Evolutionary conservation across 116 monocot genomes (phyloP).

Genomic region (Posidonia oceanica): DNA sequence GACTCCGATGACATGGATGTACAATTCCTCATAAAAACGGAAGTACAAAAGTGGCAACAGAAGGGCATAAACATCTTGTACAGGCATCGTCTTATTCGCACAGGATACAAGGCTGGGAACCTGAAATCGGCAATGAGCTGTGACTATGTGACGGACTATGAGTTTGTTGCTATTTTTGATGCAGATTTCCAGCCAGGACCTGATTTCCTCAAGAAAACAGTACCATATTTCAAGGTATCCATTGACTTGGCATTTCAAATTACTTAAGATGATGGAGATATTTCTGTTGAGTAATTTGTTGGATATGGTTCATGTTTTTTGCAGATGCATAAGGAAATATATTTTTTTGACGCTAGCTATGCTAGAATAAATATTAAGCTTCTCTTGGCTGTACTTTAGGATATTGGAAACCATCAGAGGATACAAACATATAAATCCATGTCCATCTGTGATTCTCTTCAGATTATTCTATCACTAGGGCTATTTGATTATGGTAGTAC

Average conservation of each 20-base stretch:
- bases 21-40: slow-evolving; percentile 55
- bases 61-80: slow-evolving; percentile 48
- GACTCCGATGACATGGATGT: slow-evolving; percentile 56
- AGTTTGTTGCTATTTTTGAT: slow-evolving; percentile 66
- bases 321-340: not conserved
- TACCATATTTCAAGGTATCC: slow-evolving; percentile 67
- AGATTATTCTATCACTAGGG: no score
- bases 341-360: not conserved
- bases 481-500: not conserved
- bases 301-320: no score
- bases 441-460: no score
- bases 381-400: no score
- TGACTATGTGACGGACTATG: slow-evolving; percentile 51
- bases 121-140: slow-evolving; percentile 62
- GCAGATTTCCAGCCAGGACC: slow-evolving; percentile 57
- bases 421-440: no score
- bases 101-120: slow-evolving; percentile 65
- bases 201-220: slow-evolving; percentile 54
- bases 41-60: slow-evolving; percentile 65
- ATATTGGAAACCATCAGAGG: no score
- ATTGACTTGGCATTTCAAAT: not conserved
- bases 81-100: slow-evolving; percentile 44
- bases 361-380: no score
- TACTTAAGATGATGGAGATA: not conserved
- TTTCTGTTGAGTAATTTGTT: no score